These are phyloP conservation scores for Penicillium argentinense DNA, from an alignment of 495 filamentous ascomycete genomes.

Conservation along the genomic window DNA sequence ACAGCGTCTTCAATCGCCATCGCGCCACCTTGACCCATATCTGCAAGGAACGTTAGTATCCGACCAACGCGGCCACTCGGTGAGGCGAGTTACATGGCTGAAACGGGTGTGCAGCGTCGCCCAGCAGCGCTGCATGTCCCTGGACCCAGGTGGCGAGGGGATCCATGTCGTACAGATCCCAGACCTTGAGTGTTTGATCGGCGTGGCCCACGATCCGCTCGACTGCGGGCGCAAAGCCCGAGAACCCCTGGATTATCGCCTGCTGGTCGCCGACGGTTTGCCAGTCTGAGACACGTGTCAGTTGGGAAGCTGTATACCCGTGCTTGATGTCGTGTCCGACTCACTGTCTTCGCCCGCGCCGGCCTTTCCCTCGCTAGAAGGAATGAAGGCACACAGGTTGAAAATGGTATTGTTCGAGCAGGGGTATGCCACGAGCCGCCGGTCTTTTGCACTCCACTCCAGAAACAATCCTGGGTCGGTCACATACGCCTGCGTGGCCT, in stretches of 20 bases:
- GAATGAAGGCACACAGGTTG: conserved; percentile 29
- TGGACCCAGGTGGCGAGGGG: conserved; percentile 49
- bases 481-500: conserved; percentile 14
- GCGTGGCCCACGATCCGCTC: conserved; percentile 41
- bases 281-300: conserved; percentile 32
- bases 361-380: conserved; percentile 13
- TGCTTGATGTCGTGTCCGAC: too few species aligned
- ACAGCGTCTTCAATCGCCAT: conserved; percentile 63
- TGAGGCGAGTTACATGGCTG: conserved; percentile 34
- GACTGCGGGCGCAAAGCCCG: conserved; percentile 43
- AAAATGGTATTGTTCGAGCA: conserved; percentile 28
- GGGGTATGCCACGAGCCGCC: conserved; percentile 28
- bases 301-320: too few species aligned
- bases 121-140: conserved; percentile 49
- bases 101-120: conserved; percentile 64
- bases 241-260: conserved; percentile 44
- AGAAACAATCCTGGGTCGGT: conserved; percentile 22
- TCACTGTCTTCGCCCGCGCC: conserved; percentile 14
- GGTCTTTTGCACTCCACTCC: conserved; percentile 25
- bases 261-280: conserved; percentile 41
- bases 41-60: conserved; percentile 3
- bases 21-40: conserved; percentile 55
- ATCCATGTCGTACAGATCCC: conserved; percentile 60
- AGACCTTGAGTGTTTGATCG: conserved; percentile 49
- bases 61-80: not conserved